Conservation (phyloP, 1,284 basidiomycete species). For the Puccinia novopanici region DNA sequence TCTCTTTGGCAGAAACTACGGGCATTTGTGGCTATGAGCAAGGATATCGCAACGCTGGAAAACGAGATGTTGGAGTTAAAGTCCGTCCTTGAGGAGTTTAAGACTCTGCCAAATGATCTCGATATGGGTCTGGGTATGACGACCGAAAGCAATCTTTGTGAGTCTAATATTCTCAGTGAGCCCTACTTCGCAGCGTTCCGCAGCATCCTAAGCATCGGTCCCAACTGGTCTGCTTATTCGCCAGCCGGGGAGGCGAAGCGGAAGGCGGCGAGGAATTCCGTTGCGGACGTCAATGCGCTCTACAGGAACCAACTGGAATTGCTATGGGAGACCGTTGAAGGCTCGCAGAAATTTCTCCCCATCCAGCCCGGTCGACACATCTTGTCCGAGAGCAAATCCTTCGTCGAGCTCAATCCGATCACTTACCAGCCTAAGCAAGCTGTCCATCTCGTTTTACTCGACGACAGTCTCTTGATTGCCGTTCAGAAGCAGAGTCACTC, state of each 20-base stretch:
- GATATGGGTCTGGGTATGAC: constrained; percentile 67
- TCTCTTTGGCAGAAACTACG: constrained; percentile 65
- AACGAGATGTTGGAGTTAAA: constrained; percentile 98
- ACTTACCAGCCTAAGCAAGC: constrained; percentile 89
- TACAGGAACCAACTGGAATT: constrained; percentile 92
- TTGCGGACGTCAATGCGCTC: constrained; percentile 86
- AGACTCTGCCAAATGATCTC: constrained; percentile 85
- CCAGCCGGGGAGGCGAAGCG: constrained; percentile 60
- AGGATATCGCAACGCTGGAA: constrained; percentile 92
- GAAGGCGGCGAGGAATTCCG: constrained; percentile 72
- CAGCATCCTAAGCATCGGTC: constrained; percentile 60
- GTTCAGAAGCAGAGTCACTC: constrained; percentile 59
- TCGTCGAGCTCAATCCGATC: constrained; percentile 84
- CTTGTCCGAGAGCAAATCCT: constrained; percentile 79
- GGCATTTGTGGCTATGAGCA: constrained; percentile 95
- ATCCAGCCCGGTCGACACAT: constrained; percentile 86
- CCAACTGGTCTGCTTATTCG: not conserved
- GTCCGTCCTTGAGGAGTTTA: constrained; percentile 86
- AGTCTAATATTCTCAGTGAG: constrained; percentile 54
- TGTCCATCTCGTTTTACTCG: constrained; percentile 85
- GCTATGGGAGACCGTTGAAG: constrained; percentile 86
- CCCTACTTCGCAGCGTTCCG: constrained; percentile 19
- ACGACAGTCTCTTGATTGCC: constrained; percentile 86
- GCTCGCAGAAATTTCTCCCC: constrained; percentile 93
- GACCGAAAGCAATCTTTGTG: constrained; percentile 57